Base-by-base conservation (phyloP, 106 monocot genomes). In the Vanilla planifolia region DNA sequence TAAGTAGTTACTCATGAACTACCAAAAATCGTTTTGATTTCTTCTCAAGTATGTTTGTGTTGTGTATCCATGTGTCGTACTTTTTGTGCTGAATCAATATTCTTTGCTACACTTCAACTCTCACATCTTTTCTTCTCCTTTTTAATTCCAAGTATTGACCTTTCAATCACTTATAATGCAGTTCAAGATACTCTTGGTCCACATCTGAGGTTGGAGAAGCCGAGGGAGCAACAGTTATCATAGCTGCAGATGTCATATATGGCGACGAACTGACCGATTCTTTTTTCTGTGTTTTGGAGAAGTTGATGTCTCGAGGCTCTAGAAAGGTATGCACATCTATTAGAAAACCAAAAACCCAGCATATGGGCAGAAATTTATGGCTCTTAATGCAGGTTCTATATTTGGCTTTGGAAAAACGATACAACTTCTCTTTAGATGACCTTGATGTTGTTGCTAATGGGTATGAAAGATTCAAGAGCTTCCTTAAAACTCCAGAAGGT, bases 171-270 rank as follows among this genome's bases (percentile, higher is more conserved):
- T n/a, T n/a, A 17, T 45, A 19, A 67, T 73, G 53, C 51, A 84
- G 81, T 51, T 72, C 57, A 24, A 74, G 30, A 39, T 90, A 90
- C 60, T 74, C 71, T 11, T 96, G 95, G 95, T 58, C 64, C 10
- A 23, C 67, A 48, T 63, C 71, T 47, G 86, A 96, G 51, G 69
- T 87, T 64, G 72, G 77, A 34, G 84, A 84, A 65, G 87, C 71
- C 26, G 86, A 96, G 74, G 66, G 47, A 36, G 68, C 73, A 55
- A 61, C 76, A 37, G 32, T 90, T 32, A 51, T 96, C 44, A 66
- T 90, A 68, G 90, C 95, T 43, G 95, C 86, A 20, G 95, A 96
- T 81, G 95, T 96, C 6, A 90, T 96, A 40, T 96, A 96, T 29
- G 65, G 76, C 14, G 81, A 96, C 47, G 86, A 90, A 1, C 70